A percentile compares a stretch with the other conserved stretches of the same genome.
Conservation (phyloP, 805 yeast genomes). For the Zygotorulaspora florentina region DNA sequence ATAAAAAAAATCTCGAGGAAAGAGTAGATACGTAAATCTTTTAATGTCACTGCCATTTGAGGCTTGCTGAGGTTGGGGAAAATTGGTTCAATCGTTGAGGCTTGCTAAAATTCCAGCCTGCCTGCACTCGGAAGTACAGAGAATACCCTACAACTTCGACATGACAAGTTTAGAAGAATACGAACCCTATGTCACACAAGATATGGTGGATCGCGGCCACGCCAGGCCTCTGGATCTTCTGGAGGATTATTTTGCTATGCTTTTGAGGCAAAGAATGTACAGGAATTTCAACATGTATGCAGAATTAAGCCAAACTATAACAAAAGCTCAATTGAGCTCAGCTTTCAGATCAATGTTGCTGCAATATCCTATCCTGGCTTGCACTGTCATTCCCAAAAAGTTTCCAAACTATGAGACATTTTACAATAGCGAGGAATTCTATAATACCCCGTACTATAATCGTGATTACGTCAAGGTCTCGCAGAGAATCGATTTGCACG, state of each 20-base stretch:
- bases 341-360: conserved; percentile 20
- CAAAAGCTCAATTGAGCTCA: conserved; percentile 6
- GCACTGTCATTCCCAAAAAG: conserved; percentile 19
- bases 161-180: conserved; percentile 4
- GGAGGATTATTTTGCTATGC: conserved; percentile 26
- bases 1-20: too few relatives aligned
- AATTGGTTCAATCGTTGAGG: too few relatives aligned
- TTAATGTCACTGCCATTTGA: too few relatives aligned
- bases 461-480: conserved; percentile 25
- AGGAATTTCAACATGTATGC: conserved; percentile 22
- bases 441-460: conserved; percentile 17
- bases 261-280: conserved; percentile 26
- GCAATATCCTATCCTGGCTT: conserved; percentile 21
- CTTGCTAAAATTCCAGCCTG: too few relatives aligned
- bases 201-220: conserved; percentile 24
- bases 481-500: conserved; percentile 15
- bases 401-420: conserved; percentile 15
- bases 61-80: too few relatives aligned
- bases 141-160: background rate
- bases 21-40: too few relatives aligned
- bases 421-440: conserved; percentile 22
- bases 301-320: conserved; percentile 15
- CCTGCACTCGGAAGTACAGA: background rate
- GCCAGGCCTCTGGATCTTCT: conserved; percentile 30
- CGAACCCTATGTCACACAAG: conserved; percentile 8